phyloP scores from a whole-genome alignment of 345 rosid genomes.

The Carallia brachiata region DNA sequence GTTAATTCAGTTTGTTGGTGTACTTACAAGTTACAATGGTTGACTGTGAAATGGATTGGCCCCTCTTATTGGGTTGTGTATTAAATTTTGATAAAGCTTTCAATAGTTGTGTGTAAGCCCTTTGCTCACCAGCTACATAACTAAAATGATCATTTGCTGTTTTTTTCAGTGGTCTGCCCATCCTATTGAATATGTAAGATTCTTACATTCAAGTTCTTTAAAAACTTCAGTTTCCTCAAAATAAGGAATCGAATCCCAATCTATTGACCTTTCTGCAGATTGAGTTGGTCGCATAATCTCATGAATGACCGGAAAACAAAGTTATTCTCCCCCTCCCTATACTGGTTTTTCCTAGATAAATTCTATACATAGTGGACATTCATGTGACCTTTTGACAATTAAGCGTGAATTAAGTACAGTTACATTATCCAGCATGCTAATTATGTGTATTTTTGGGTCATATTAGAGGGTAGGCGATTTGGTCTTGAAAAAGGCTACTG shows the following conservation, averaged over 20 bases:
- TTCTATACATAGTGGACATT: not conserved
- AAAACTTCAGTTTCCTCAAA: not conserved
- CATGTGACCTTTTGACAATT: not conserved
- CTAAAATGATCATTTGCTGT: too few species aligned
- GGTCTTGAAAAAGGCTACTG: constrained; percentile 94
- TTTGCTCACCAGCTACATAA: too few species aligned
- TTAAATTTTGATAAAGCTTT: too few species aligned
- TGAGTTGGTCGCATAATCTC: not conserved
- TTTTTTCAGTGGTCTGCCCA: too few species aligned
- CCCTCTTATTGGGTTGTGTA: too few species aligned
- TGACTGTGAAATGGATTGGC: not conserved
- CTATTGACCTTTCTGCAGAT: not conserved
- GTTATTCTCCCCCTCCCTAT: not conserved
- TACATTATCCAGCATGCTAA: not conserved
- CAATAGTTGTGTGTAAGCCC: too few species aligned
- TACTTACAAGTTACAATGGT: not conserved
- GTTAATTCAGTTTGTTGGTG: constrained; percentile 8
- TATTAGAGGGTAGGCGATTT: constrained; percentile 65
- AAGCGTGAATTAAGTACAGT: not conserved
- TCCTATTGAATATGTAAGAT: not conserved
- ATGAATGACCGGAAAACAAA: not conserved
- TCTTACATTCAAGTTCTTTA: not conserved
- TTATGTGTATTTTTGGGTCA: constrained; percentile 11
- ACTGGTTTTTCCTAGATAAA: not conserved
- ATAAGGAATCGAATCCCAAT: not conserved